Percentiles rank a stretch among this genome's conserved stretches.
These are phyloP conservation scores for Alternaria postmessia DNA, from an alignment of 2,329 filamentous ascomycete species.

Conservation along the genomic window DNA sequence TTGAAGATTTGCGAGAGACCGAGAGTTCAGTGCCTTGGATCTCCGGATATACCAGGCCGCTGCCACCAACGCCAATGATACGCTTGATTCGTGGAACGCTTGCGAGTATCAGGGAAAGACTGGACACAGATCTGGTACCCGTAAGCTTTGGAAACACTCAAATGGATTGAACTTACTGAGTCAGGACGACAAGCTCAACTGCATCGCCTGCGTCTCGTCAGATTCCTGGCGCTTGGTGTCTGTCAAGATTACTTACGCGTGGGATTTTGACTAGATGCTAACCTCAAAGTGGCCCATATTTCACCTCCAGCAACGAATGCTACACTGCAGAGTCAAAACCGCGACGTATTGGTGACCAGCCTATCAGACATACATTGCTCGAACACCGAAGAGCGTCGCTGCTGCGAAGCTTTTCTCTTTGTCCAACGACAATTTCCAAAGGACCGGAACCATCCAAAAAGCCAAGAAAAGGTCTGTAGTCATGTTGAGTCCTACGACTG, in stretches of 20 bases:
- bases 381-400: conserved; percentile 25
- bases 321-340: conserved; percentile 10
- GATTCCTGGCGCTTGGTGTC: not conserved
- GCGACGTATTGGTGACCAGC: not conserved
- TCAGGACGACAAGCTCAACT: conserved; percentile 21
- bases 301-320: conserved; percentile 22
- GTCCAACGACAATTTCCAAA: conserved; percentile 31
- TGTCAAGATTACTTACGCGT: conserved; percentile 15
- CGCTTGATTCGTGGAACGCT: conserved; percentile 31
- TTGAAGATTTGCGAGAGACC: not conserved
- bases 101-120: conserved; percentile 28
- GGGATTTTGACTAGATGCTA: conserved; percentile 15
- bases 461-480: conserved; percentile 33
- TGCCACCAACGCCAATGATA: conserved; percentile 22
- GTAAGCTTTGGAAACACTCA: conserved; percentile 3
- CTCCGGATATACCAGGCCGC: conserved; percentile 20
- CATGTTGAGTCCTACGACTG: conserved; percentile 31
- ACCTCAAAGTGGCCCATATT: conserved; percentile 22
- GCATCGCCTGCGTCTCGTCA: conserved; percentile 22
- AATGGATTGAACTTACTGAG: conserved; percentile 18
- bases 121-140: conserved; percentile 19
- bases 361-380: conserved; percentile 18
- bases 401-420: conserved; percentile 15
- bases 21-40: conserved; percentile 28
- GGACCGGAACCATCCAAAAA: conserved; percentile 34